A percentile compares a stretch with the other conserved stretches of the same genome.
phyloP scores from a whole-genome alignment of 176 grass and related monocot species.

The Cenchrus americanus region DNA sequence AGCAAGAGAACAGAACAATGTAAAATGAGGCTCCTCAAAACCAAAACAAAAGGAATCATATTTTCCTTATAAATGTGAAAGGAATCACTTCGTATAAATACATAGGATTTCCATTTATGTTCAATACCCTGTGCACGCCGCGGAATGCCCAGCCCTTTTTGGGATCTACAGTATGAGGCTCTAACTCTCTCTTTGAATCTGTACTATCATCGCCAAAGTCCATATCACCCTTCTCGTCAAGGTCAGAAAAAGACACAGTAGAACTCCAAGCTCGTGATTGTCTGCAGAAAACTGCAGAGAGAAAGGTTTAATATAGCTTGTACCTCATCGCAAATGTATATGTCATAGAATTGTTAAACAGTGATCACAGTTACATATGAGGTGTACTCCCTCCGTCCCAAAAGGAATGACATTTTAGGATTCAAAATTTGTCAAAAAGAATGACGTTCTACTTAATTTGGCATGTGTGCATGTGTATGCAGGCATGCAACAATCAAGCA shows the following conservation, averaged over 20 bases:
- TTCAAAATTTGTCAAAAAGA: no score
- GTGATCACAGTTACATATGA: constrained; percentile 9
- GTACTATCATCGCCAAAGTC: constrained; percentile 33
- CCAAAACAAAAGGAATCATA: constrained; percentile 11
- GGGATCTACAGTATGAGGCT: constrained; percentile 68
- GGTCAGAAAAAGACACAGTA: constrained; percentile 59
- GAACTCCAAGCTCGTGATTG: constrained; percentile 61
- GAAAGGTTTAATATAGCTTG: constrained; percentile 27
- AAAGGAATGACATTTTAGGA: no score
- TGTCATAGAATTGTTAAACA: constrained; percentile 10
- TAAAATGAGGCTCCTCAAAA: constrained; percentile 21
- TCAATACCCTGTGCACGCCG: constrained; percentile 79
- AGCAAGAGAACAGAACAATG: constrained; percentile 38
- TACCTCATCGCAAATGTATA: constrained; percentile 6
- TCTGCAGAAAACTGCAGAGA: constrained; percentile 57
- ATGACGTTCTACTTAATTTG: no score
- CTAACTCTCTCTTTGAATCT: constrained; percentile 62
- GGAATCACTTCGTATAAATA: constrained; percentile 9
- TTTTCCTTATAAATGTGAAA: not conserved
- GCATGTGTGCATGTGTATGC: no score
- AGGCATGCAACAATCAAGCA: no score
- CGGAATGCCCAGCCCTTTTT: constrained; percentile 77
- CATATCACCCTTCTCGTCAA: constrained; percentile 53
- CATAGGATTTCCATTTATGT: not conserved
- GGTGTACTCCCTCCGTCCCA: no score